Evolutionary conservation across 1,139 yeast species (phyloP).

Genomic region (Blastobotrys ciferrii): DNA sequence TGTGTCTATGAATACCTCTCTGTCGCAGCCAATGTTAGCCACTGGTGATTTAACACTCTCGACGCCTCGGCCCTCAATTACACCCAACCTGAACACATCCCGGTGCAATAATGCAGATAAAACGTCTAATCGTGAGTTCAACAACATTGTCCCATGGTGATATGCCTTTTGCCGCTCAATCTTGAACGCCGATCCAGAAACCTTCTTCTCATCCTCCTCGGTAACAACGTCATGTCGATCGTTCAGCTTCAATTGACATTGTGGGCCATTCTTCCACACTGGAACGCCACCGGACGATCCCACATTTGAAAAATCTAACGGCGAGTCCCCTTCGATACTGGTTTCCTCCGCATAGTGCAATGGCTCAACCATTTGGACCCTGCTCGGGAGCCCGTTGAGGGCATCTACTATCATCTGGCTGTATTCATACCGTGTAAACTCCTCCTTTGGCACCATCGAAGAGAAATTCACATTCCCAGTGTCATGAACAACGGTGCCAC

Average conservation of each 20-base stretch:
- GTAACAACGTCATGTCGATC: conserved; percentile 77
- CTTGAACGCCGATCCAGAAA: conserved; percentile 91
- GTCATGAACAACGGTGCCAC: conserved; percentile 97
- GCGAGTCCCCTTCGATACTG: neutral
- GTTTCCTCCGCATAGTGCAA: neutral
- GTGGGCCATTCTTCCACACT: conserved; percentile 31
- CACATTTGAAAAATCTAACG: neutral
- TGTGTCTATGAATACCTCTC: conserved; percentile 48
- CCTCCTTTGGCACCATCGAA: conserved; percentile 66
- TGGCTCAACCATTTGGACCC: conserved; percentile 13
- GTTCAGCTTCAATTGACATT: conserved; percentile 48
- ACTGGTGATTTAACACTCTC: conserved; percentile 79
- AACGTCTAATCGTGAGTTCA: conserved; percentile 59
- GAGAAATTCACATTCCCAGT: conserved; percentile 87
- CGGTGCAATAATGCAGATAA: conserved; percentile 59
- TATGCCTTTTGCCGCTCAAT: conserved; percentile 78
- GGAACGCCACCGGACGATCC: conserved; percentile 7
- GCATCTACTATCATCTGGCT: conserved; percentile 53
- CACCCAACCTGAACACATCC: conserved; percentile 44
- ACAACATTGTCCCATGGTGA: conserved; percentile 96
- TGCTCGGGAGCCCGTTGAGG: conserved; percentile 41
- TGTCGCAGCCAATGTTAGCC: conserved; percentile 53
- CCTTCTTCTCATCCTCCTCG: conserved; percentile 48
- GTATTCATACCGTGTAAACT: conserved; percentile 64
- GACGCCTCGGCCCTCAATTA: conserved; percentile 60